A percentile compares a stretch with the other conserved stretches of the same genome.
phyloP scores from a whole-genome alignment of 176 grass and related monocot genomes.

The Aegilops umbellulata region DNA sequence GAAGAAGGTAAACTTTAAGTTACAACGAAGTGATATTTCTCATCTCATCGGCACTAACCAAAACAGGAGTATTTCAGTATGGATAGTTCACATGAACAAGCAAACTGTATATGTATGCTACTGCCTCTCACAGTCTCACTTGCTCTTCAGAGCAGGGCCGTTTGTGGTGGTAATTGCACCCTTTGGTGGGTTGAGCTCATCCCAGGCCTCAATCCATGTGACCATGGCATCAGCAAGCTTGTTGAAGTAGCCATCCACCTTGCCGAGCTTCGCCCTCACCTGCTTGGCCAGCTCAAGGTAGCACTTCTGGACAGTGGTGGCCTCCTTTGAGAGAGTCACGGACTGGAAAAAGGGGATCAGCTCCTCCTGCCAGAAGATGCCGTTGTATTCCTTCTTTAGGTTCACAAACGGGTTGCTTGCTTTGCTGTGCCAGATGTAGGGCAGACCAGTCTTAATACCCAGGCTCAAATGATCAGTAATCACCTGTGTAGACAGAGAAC shows the following conservation, averaged over 20 bases:
- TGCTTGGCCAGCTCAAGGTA: conserved; percentile 63
- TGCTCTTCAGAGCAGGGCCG: conserved; percentile 12
- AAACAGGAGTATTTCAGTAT: conserved; percentile 31
- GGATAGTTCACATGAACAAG: conserved; percentile 3
- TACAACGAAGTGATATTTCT: conserved; percentile 29
- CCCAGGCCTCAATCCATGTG: conserved; percentile 76
- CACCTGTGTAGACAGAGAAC: conserved; percentile 34
- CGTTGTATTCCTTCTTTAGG: conserved; percentile 69
- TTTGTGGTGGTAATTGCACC: conserved; percentile 10
- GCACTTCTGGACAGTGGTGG: conserved; percentile 52
- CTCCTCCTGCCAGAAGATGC: conserved; percentile 78
- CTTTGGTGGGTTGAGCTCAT: conserved; percentile 57
- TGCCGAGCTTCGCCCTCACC: conserved; percentile 46
- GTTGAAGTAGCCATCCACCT: conserved; percentile 63
- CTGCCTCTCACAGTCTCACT: conserved; percentile 27
- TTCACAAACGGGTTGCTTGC: conserved; percentile 71
- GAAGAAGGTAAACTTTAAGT: conserved; percentile 20
- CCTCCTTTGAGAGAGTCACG: conserved; percentile 45
- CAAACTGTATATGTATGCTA: conserved; percentile 1
- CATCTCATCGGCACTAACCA: conserved; percentile 31
- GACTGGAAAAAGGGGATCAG: conserved; percentile 72
- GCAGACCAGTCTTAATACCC: conserved; percentile 64
- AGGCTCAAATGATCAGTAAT: conserved; percentile 57
- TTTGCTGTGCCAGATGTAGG: conserved; percentile 78
- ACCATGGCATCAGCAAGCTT: conserved; percentile 68